phyloP scores from a whole-genome alignment of 768 basidiomycete genomes.

The Suillus subaureus region DNA sequence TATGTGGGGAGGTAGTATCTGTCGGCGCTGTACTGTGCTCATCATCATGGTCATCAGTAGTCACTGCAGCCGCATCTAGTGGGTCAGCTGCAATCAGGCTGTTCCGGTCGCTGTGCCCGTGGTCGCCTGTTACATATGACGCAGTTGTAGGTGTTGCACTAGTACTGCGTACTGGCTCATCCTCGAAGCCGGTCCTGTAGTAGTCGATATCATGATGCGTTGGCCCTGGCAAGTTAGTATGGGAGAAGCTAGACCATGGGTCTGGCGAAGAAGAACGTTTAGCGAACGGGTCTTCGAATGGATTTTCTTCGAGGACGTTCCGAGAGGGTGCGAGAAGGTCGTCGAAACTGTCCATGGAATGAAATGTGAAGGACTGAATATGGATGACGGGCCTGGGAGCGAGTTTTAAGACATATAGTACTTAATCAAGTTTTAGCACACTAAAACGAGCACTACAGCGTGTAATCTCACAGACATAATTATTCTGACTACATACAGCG shows the following conservation, averaged over 20 bases:
- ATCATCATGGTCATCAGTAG: constrained; percentile 36
- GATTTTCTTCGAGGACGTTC: constrained; percentile 68
- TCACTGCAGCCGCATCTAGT: constrained; percentile 40
- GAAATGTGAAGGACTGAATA: neutral
- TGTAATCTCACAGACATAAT: neutral
- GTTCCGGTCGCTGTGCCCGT: constrained; percentile 35
- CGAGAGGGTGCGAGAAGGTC: constrained; percentile 68
- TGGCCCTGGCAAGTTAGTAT: constrained; percentile 23
- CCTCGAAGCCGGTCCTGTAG: constrained; percentile 32
- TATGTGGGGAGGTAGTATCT: constrained; percentile 19
- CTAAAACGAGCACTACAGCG: neutral
- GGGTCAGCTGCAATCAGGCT: constrained; percentile 14
- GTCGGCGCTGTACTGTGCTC: constrained; percentile 20
- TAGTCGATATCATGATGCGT: constrained; percentile 28
- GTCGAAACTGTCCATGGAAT: constrained; percentile 69
- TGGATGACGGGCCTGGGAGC: neutral
- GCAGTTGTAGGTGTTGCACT: constrained; percentile 31
- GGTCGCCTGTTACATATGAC: constrained; percentile 36
- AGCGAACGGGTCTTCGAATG: constrained; percentile 75
- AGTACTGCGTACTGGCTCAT: constrained; percentile 23
- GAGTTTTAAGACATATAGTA: neutral
- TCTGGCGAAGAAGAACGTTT: constrained; percentile 69
- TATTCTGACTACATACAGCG: neutral
- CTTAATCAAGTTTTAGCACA: neutral
- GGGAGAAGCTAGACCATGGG: constrained; percentile 71